Percentiles rank a stretch among this genome's conserved stretches.
phyloP scores from a whole-genome alignment of 352 stramenopile genomes.

The Globisporangium nunn region DNA sequence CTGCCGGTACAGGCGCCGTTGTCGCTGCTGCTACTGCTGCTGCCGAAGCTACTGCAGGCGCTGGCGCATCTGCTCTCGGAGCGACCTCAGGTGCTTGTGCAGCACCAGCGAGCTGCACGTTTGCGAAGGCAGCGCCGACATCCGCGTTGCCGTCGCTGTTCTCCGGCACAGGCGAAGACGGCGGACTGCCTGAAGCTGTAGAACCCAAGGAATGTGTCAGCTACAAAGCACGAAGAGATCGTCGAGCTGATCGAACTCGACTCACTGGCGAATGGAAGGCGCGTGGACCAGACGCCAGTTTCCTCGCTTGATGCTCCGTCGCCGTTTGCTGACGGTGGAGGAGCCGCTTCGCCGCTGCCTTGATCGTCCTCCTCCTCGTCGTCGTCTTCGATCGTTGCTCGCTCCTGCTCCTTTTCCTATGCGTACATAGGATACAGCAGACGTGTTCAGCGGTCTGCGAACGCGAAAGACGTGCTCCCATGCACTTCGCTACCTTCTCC shows the following conservation, averaged over 20 bases:
- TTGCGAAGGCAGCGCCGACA: neutral
- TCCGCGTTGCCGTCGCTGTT: slow-evolving; percentile 3
- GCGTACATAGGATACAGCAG: neutral
- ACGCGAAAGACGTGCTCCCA: neutral
- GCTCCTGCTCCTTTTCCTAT: neutral
- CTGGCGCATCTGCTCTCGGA: neutral
- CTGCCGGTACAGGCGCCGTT: neutral
- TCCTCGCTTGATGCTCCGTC: slow-evolving; percentile 2
- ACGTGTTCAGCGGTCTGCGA: too few relatives aligned
- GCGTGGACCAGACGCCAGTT: slow-evolving; percentile 20
- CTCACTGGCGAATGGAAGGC: slow-evolving; percentile 21
- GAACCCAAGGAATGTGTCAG: too few relatives aligned
- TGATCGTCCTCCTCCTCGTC: neutral
- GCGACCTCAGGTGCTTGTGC: neutral
- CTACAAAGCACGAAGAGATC: too few relatives aligned
- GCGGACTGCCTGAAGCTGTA: slow-evolving; percentile 2
- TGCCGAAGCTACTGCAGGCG: neutral
- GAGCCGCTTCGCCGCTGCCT: neutral
- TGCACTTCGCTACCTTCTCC: neutral
- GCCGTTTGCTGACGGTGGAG: neutral
- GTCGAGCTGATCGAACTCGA: neutral
- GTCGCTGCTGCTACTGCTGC: neutral
- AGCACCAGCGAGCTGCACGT: neutral
- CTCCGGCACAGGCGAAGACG: slow-evolving; percentile 7
- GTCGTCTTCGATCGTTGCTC: slow-evolving; percentile 3